These are phyloP conservation scores for Silene noctiflora DNA, from an alignment of 179 eudicot species.

Conservation along the genomic window DNA sequence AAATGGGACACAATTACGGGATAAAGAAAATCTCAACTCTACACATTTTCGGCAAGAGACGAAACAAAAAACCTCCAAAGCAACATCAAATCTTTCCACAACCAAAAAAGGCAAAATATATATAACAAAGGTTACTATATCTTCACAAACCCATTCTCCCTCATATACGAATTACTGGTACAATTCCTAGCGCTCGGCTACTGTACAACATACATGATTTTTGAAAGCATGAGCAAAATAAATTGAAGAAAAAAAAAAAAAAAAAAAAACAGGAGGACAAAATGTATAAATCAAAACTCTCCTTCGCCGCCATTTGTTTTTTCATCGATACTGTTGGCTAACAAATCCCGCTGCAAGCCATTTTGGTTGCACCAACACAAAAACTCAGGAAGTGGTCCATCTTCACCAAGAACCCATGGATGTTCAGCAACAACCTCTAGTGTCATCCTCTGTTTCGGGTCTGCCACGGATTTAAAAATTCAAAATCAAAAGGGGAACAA, in stretches of 20 bases:
- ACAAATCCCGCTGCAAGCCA: constrained; percentile 29
- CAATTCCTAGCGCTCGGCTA: constrained; percentile 26
- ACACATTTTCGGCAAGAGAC: too few species aligned
- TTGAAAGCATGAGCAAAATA: constrained; percentile 4
- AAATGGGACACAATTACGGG: too few species aligned
- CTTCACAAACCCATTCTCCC: constrained; percentile 4
- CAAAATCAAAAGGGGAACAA: neutral
- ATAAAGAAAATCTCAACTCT: too few species aligned
- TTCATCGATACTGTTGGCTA: constrained; percentile 27
- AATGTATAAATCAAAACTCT: constrained; percentile 17
- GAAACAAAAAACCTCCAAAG: neutral
- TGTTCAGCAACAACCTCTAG: constrained; percentile 63
- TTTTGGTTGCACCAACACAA: constrained; percentile 76
- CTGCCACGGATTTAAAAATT: constrained; percentile 37
- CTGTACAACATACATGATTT: constrained; percentile 33
- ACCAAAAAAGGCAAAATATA: neutral
- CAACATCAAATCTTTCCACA: neutral
- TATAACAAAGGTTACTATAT: neutral
- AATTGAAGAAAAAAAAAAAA: neutral
- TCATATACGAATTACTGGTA: constrained; percentile 10
- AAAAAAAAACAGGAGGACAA: neutral
- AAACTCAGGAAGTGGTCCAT: constrained; percentile 73
- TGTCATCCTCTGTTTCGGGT: constrained; percentile 64
- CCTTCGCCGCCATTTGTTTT: neutral
- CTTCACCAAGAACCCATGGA: constrained; percentile 73